Evolutionary conservation across 1,284 basidiomycete species (phyloP), one percentile per base, ranked within the genome.

Genomic region (Thelephora terrestris): DNA sequence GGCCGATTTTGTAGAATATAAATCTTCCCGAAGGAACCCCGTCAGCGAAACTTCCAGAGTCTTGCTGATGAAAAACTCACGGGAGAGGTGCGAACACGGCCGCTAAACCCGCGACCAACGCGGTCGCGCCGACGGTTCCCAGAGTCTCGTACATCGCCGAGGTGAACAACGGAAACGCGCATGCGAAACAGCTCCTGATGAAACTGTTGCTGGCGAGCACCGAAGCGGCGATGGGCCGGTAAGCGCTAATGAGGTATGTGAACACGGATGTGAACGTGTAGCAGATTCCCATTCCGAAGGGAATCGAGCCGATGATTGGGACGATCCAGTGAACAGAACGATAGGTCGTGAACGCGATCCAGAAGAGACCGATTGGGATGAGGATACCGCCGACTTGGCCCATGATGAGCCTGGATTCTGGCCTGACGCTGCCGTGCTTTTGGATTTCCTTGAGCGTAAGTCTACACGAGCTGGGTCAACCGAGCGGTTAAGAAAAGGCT

Each of bases 131-230:
- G 0, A 85, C 81, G 0, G 84, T 79, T 1, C 83, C 84, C 4
- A 91, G 61, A 16, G 59, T 61, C 17, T 62, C 45, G 52, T 79
- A 83, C 78, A 83, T 80, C 10, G 73, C 66, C 0, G 63, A 63
- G 0, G 80, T 76, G 52, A 83, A 84, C n/a, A 88, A 64, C 2
- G 85, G 85, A 59, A 89, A 89, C 0, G 70, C 80, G 0, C 80
- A 81, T 0, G 85, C 85, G 53, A 90, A 87, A 0, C 71, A 61
- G 1, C 73, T 77, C 1, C 87, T 70, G 57, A 85, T 60, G 10
- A 80, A 79, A 34, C 74, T 79, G 60, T 91, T 91, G 25, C 77
- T 70, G 0, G 85, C 83, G 75, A 91, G 79, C 0, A 85, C 85
- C 9, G 76, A 80, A 1, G 87, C 86, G 0, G 87, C 84, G 38